Percentiles rank a stretch among this genome's conserved stretches.
Conservation (phyloP, 2,329 filamentous ascomycete species). For the Phialophora tarda region DNA sequence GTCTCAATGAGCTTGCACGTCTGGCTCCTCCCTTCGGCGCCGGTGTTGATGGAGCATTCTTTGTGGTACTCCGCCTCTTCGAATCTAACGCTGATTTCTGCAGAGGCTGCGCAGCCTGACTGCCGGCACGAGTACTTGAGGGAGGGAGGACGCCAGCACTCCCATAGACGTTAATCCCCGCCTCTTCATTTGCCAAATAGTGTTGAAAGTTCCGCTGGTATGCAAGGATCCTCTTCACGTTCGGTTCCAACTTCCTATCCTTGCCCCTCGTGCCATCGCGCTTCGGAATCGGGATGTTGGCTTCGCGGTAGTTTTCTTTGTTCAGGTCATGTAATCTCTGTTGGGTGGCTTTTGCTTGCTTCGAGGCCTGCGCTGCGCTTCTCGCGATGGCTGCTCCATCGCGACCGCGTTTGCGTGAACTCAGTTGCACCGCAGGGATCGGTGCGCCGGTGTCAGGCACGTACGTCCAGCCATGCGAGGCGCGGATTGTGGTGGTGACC, state of each 20-base stretch:
- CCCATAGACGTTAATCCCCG: conserved; percentile 43
- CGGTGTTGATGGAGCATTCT: conserved; percentile 30
- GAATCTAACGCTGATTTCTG: conserved; percentile 29
- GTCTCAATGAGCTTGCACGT: conserved; percentile 22
- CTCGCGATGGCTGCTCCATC: conserved; percentile 59
- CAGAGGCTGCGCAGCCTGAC: conserved; percentile 17
- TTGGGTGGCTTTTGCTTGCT: conserved; percentile 79
- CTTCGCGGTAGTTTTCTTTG: conserved; percentile 74
- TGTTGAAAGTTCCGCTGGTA: conserved; percentile 58
- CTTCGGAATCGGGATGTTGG: conserved; percentile 64
- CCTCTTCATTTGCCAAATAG: conserved; percentile 59
- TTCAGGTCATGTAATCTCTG: conserved; percentile 84
- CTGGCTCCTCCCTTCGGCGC: conserved; percentile 27
- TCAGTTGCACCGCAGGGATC: conserved; percentile 56
- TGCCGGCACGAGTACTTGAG: conserved; percentile 27
- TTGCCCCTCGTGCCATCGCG: conserved; percentile 48
- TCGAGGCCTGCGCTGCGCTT: conserved; percentile 54
- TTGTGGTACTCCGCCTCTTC: conserved; percentile 41
- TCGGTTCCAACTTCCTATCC: conserved; percentile 53
- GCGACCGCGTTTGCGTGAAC: conserved; percentile 54
- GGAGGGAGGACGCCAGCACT: conserved; percentile 23
- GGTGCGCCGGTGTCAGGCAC: conserved; percentile 75
- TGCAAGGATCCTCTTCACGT: conserved; percentile 54
- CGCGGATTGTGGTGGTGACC: conserved; percentile 60
- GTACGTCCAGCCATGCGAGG: conserved; percentile 88